phyloP scores from a whole-genome alignment of 2,329 filamentous ascomycete species.

The Beauveria australis region DNA sequence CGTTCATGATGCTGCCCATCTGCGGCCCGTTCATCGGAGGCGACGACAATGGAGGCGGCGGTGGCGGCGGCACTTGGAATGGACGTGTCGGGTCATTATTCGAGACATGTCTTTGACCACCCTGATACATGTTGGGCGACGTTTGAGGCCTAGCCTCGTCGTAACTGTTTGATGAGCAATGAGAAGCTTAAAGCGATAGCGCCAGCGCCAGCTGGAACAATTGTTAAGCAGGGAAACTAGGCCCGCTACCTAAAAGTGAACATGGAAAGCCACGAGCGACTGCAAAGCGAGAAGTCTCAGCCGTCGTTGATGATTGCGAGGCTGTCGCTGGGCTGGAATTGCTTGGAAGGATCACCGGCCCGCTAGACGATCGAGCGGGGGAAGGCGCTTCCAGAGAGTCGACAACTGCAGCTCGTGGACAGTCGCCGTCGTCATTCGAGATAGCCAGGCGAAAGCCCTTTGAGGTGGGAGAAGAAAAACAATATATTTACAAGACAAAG shows the following conservation, averaged over 20 bases:
- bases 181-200: background rate
- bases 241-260: background rate
- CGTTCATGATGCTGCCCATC: conserved; percentile 39
- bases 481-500: background rate
- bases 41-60: conserved; percentile 49
- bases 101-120: conserved; percentile 40
- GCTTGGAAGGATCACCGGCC: background rate
- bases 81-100: conserved; percentile 41
- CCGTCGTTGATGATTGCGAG: background rate
- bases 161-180: background rate
- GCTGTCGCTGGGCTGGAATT: background rate
- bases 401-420: background rate
- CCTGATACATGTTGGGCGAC: conserved; percentile 44
- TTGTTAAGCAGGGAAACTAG: background rate
- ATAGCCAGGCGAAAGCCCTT: conserved; percentile 1
- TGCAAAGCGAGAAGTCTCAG: background rate
- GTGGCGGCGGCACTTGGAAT: conserved; percentile 48
- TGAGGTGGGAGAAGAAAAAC: background rate
- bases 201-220: background rate
- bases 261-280: background rate
- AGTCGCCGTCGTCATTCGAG: background rate
- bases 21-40: conserved; percentile 35
- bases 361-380: background rate
- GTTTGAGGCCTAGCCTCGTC: background rate
- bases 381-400: background rate